Evolutionary conservation across 257 asterid species (phyloP), one percentile per base, ranked within the genome.

Genomic region (Solanum arcanum): DNA sequence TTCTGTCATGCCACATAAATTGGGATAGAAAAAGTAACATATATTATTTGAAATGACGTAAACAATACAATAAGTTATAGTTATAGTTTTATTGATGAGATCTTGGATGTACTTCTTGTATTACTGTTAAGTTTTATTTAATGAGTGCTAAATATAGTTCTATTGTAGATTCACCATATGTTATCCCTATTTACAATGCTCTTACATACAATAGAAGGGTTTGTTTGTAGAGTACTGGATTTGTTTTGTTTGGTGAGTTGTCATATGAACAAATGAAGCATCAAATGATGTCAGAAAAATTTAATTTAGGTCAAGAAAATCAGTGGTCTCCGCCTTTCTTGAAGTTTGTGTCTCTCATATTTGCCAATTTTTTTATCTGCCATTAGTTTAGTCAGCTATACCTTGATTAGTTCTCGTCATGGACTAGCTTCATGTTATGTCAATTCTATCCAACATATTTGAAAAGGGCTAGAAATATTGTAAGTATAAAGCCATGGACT

Each of bases 381-480:
- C 5, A 47, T 47, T 20, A 49, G 4, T 15, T 49, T 49, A 15
- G 20, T 5, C 21, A 49, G 60, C 15, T 49, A 47, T 16, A 12
- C 56, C 60, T 49, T 21, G 21, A 49, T 49, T 49, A 49, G 5
- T 49, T 49, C 8, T 49, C 60, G 15, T 2, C 7, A 47, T 42
- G 47, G 47, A 42, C 47, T 42, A 42, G 13, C 13, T 42, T 42
- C 47, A 47, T 13, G 56, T 3, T 11, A 47, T 47, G 16, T 4
- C 16, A 49, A 49, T 47, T 15, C 20, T 49, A 21, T 49, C 60
- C 21, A 49, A 15, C 64, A 56, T 56, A 20, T 56, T 18, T 18
- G 8, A 69, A 27, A 88, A 93, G 90, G 94, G 90, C 90, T 90
- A 86, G 86, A 88, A 82, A 41, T 7, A 33, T 83, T 13, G 73